Percentiles rank a stretch among this genome's conserved stretches.
Conservation (phyloP, 495 filamentous ascomycete species). For the Penicillium pancosmium region DNA sequence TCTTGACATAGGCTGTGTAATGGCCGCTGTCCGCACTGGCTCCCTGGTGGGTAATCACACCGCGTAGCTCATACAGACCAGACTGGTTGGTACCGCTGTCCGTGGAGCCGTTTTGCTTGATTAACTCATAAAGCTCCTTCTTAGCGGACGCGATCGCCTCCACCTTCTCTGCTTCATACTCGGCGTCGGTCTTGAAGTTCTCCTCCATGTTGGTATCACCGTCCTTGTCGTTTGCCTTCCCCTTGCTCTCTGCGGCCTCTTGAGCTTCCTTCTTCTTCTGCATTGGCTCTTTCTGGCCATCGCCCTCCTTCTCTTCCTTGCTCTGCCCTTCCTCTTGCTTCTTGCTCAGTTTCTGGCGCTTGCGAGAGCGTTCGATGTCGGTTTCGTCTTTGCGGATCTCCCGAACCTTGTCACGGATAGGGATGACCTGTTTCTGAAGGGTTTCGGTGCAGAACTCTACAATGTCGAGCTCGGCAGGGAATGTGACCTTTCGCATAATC, state of each 20-base stretch:
- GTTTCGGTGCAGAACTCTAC: conserved; percentile 96
- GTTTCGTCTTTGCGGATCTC: conserved; percentile 94
- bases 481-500: conserved; percentile 98
- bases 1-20: conserved; percentile 97
- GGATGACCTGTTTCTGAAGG: conserved; percentile 77
- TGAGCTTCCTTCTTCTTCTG: conserved; percentile 54
- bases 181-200: conserved; percentile 87
- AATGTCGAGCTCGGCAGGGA: conserved; percentile 88
- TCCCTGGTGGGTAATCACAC: conserved; percentile 96
- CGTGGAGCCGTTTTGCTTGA: conserved; percentile 67
- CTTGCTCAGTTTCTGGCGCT: conserved; percentile 79
- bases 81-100: conserved; percentile 88
- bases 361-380: conserved; percentile 83
- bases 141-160: conserved; percentile 74
- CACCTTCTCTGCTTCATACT: conserved; percentile 81
- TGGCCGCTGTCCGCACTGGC: conserved; percentile 96
- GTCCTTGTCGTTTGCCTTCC: conserved; percentile 60
- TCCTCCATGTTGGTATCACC: conserved; percentile 73
- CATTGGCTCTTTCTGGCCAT: conserved; percentile 41
- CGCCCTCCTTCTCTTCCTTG: conserved; percentile 44
- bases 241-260: conserved; percentile 53
- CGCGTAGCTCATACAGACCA: conserved; percentile 91
- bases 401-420: conserved; percentile 90
- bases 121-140: conserved; percentile 77
- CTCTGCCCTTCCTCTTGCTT: conserved; percentile 57